These are phyloP conservation scores for Stereum hirsutum DNA, from an alignment of 1,284 basidiomycete genomes.

Conservation along the genomic window DNA sequence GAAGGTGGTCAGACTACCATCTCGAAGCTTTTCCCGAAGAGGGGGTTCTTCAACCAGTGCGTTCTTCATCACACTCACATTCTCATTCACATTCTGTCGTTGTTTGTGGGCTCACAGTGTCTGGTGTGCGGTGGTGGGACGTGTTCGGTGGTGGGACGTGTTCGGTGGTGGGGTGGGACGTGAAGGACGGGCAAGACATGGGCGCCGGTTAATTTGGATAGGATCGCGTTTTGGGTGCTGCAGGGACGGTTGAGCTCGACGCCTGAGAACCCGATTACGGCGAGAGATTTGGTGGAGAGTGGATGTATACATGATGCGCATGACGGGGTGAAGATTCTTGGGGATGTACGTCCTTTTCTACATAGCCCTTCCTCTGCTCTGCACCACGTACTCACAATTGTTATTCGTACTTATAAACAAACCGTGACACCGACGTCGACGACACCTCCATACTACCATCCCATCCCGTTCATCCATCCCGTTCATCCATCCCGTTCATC, in stretches of 20 bases:
- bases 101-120: no score
- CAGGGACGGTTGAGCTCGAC: slow-evolving; percentile 74
- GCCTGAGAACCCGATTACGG: slow-evolving; percentile 81
- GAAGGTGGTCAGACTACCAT: slow-evolving; percentile 97
- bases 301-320: slow-evolving; percentile 85
- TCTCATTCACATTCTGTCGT: no score
- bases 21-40: slow-evolving; percentile 87
- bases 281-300: slow-evolving; percentile 75
- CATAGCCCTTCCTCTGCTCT: slow-evolving; percentile 6
- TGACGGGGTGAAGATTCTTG: slow-evolving; percentile 89
- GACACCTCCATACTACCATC: no score
- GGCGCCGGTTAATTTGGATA: slow-evolving; percentile 81
- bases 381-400: no score
- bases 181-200: slow-evolving; percentile 70
- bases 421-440: no score
- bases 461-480: no score
- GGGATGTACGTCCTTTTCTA: slow-evolving; percentile 45
- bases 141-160: no score
- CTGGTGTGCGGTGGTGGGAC: no score
- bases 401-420: no score
- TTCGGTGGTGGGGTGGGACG: no score
- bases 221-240: slow-evolving; percentile 88
- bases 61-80: slow-evolving; percentile 27
- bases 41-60: slow-evolving; percentile 89
- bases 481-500: slow-evolving; percentile 1